phyloP scores from a whole-genome alignment of 768 basidiomycete genomes.

The Sutorius australiensis region DNA sequence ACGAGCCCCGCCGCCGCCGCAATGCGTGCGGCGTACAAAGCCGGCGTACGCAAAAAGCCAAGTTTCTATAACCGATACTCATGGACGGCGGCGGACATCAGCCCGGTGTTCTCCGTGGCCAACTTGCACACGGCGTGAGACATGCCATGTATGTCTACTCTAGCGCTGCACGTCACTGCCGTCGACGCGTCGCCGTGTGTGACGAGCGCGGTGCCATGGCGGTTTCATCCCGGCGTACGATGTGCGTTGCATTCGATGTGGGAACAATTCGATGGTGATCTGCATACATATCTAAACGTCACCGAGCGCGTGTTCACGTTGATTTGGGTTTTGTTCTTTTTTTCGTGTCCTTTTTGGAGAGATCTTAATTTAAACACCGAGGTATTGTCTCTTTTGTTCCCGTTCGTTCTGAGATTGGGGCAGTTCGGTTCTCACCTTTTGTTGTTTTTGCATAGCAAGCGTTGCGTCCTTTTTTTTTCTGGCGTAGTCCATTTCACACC shows the following conservation, averaged over 20 bases:
- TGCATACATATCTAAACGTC: not conserved
- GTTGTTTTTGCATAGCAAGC: slow-evolving; percentile 29
- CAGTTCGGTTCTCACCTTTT: slow-evolving; percentile 8
- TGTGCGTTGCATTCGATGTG: not conserved
- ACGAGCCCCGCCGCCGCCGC: slow-evolving; percentile 22
- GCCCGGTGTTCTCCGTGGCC: slow-evolving; percentile 21
- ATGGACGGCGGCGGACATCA: slow-evolving; percentile 26
- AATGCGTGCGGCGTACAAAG: slow-evolving; percentile 33
- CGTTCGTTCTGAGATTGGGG: not conserved
- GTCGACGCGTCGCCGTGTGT: no score
- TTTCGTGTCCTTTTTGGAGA: not conserved
- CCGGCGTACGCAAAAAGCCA: slow-evolving; percentile 32
- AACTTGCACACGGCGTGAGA: slow-evolving; percentile 10
- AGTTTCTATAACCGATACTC: slow-evolving; percentile 30
- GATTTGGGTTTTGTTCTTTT: not conserved
- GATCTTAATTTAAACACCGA: slow-evolving; percentile 6
- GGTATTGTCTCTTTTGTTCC: not conserved
- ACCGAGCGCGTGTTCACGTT: not conserved
- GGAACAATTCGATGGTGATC: not conserved
- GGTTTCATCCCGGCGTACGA: not conserved
- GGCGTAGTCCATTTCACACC: slow-evolving; percentile 16
- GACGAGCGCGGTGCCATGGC: slow-evolving; percentile 17
- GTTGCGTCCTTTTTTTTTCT: not conserved
- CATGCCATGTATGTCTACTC: slow-evolving; percentile 1
- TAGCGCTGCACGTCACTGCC: no score